phyloP scores from a whole-genome alignment of 139 green algal genomes.

The Tetratostichococcus sp. region DNA sequence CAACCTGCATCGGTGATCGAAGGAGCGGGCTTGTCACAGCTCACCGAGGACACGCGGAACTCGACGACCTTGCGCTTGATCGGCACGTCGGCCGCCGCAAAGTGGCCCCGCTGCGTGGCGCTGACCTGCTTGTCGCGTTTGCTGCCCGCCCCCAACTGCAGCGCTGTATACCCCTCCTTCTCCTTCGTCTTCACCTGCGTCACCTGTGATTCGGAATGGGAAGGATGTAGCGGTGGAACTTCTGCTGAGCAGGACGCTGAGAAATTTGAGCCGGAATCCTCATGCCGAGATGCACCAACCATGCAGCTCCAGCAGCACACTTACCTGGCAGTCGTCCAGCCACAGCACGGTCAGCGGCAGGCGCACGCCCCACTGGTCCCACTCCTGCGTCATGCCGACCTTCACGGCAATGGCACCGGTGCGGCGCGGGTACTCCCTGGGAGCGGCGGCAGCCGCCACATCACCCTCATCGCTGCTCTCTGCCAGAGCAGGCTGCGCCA shows the following conservation, averaged over 20 bases:
- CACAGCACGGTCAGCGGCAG: slow-evolving; percentile 94
- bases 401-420: slow-evolving; percentile 88
- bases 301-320: neutral
- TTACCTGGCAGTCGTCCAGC: slow-evolving; percentile 91
- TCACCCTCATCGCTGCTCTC: neutral
- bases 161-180: slow-evolving; percentile 67
- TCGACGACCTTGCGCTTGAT: slow-evolving; percentile 78
- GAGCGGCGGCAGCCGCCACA: too few species aligned
- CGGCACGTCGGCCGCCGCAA: slow-evolving; percentile 40
- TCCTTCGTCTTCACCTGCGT: slow-evolving; percentile 70
- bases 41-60: slow-evolving; percentile 66
- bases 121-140: slow-evolving; percentile 69
- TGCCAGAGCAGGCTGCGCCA: neutral
- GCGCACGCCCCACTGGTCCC: slow-evolving; percentile 82
- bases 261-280: neutral
- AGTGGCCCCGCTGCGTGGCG: slow-evolving; percentile 42
- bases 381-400: slow-evolving; percentile 94
- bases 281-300: neutral
- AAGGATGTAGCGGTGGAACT: too few species aligned
- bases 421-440: slow-evolving; percentile 26
- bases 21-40: too few species aligned
- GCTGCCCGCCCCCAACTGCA: slow-evolving; percentile 79
- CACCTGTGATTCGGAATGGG: slow-evolving; percentile 65
- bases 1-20: too few species aligned
- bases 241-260: neutral